Evolutionary conservation across 805 yeast genomes (phyloP), one percentile per base, ranked within the genome.

Genomic region (Saturnispora gosingensis): DNA sequence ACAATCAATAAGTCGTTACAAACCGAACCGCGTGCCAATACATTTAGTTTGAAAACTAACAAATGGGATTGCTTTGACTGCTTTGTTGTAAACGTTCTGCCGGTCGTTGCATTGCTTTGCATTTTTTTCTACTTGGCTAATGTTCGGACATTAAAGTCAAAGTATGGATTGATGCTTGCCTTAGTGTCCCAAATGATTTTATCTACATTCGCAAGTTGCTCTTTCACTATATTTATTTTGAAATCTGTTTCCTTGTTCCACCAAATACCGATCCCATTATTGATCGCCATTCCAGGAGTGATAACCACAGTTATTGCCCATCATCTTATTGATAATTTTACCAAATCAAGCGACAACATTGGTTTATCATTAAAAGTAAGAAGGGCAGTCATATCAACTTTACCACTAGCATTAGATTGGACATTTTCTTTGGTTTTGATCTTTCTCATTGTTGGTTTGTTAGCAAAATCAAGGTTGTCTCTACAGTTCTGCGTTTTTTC

Each of bases 401-500:
- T 54, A 7, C 46, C 32, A n/a, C 20, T 15, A 3, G 43, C 53
- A n/a, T 32, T 50, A 4, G 40, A 46, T 46, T 43, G 43, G 13
- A 48, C 43, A n/a, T 7, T 49, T 8, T 22, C 49, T 6, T 28
- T 39, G 5, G 18, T 45, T 25, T 13, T 51, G 5, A 39, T 51
- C 15, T 24, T 50, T 9, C 24, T 18, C 4, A 7, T 43, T 3
- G 28, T 43, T 4, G 22, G 20, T 4, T 9, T 46, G 2, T 30
- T 32, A n/a, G 15, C 55, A 30, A 39, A 16, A 9, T 46, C 57
- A 18, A 24, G 18, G 8, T 22, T 38, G n/a, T 46, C 57, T 13
- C 15, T 20, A n/a, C 70, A 72, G 48, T 71, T 72, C 43, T 74
- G 80, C 50, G 56, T 73, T 10, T 80, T 79, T 58, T 65, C 77